Evolutionary conservation across 257 asterid species (phyloP).

Genomic region (Jacaranda copaia): DNA sequence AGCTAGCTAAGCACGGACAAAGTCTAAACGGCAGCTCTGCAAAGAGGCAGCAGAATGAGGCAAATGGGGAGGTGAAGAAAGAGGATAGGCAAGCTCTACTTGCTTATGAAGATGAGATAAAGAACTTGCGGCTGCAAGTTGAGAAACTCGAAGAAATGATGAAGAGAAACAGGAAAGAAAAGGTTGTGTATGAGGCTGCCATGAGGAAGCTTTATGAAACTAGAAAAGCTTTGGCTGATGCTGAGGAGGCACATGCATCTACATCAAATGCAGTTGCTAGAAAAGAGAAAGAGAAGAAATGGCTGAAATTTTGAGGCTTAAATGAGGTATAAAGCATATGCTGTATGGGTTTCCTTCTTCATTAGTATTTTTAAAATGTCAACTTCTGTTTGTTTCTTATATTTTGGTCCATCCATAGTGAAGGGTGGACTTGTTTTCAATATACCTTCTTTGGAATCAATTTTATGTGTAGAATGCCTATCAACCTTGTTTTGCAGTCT

Average conservation of each 20-base stretch:
- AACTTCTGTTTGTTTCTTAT: not conserved
- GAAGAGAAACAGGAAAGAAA: conserved; percentile 81
- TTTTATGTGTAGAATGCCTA: not conserved
- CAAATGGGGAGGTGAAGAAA: conserved; percentile 55
- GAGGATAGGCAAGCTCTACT: conserved; percentile 71
- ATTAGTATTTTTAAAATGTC: not conserved
- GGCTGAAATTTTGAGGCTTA: conserved; percentile 81
- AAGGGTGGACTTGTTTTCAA: not conserved
- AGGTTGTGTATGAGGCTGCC: conserved; percentile 83
- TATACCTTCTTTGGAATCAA: not conserved
- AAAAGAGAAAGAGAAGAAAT: conserved; percentile 88
- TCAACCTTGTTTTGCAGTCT: not conserved
- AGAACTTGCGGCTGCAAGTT: conserved; percentile 64
- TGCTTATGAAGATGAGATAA: conserved; percentile 79
- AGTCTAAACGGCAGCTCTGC: conserved; percentile 39
- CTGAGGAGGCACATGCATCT: conserved; percentile 83
- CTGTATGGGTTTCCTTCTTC: conserved; percentile 25
- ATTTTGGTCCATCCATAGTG: not conserved
- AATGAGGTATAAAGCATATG: conserved; percentile 3
- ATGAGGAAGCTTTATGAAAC: conserved; percentile 82
- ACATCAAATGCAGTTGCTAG: conserved; percentile 77
- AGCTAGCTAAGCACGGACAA: conserved; percentile 72
- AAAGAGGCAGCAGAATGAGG: conserved; percentile 55
- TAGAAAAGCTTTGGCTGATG: conserved; percentile 73
- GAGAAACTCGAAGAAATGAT: conserved; percentile 88